A percentile compares a stretch with the other conserved stretches of the same genome.
These are phyloP conservation scores for Cladophialophora yegresii DNA, from an alignment of 2,329 filamentous ascomycete species.

Conservation along the genomic window DNA sequence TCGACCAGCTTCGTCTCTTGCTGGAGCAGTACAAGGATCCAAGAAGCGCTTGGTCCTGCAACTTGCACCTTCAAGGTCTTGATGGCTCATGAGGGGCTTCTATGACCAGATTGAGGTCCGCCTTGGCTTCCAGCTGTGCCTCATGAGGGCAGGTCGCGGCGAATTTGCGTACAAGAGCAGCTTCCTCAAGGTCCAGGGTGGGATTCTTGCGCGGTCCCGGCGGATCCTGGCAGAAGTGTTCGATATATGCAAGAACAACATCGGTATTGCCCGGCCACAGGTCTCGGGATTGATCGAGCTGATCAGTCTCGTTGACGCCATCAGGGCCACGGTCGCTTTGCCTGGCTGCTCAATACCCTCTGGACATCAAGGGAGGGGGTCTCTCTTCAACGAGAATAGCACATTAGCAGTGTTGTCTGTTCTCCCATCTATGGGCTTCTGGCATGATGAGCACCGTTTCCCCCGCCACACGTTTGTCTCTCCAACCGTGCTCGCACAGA, in stretches of 20 bases:
- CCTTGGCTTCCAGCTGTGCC: slow-evolving; percentile 43
- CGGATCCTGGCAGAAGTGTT: slow-evolving; percentile 43
- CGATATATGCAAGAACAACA: slow-evolving; percentile 38
- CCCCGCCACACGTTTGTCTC: too few relatives aligned
- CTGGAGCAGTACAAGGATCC: slow-evolving; percentile 19
- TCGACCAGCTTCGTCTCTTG: slow-evolving; percentile 19
- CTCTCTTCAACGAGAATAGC: too few relatives aligned
- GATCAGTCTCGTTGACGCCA: slow-evolving; percentile 43
- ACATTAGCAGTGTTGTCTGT: background rate
- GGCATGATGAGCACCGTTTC: background rate
- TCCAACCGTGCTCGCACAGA: too few relatives aligned
- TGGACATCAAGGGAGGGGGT: slow-evolving; percentile 53
- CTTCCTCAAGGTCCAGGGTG: slow-evolving; percentile 37
- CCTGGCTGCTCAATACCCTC: slow-evolving; percentile 48
- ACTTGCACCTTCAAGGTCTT: slow-evolving; percentile 31
- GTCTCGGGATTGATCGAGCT: slow-evolving; percentile 44
- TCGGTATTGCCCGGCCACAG: slow-evolving; percentile 43
- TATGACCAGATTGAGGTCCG: slow-evolving; percentile 40
- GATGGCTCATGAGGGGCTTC: slow-evolving; percentile 27
- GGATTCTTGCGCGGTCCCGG: slow-evolving; percentile 42
- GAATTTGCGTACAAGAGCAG: slow-evolving; percentile 31
- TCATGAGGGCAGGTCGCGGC: slow-evolving; percentile 40
- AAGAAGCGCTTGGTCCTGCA: slow-evolving; percentile 26
- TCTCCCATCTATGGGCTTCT: background rate
- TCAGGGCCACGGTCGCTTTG: slow-evolving; percentile 44